Evolutionary conservation across 148 eudicot genomes (phyloP).

Genomic region (Beta vulgaris): DNA sequence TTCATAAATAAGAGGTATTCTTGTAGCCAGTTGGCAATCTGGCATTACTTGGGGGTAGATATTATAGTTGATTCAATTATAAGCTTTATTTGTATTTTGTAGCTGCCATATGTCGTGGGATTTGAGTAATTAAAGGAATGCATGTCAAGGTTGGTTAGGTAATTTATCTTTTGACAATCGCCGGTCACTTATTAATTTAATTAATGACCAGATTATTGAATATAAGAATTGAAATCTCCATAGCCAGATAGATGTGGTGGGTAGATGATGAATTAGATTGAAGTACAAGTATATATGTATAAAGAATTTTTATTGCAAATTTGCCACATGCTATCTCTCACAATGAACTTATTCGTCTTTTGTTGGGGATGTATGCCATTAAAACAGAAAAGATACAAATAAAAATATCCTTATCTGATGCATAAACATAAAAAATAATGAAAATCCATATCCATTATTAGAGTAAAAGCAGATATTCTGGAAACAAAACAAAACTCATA

Average conservation of each 20-base stretch:
- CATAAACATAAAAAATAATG: not conserved
- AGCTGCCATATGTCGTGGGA: not conserved
- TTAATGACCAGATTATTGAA: not conserved
- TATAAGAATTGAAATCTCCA: not conserved
- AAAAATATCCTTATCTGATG: conserved; percentile 5
- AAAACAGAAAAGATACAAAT: conserved; percentile 8
- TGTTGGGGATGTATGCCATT: not conserved
- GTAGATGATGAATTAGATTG: conserved; percentile 6
- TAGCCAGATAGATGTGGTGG: conserved; percentile 10
- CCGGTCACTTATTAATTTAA: not conserved
- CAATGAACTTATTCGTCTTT: not conserved
- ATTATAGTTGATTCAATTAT: conserved; percentile 3
- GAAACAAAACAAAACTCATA: not conserved
- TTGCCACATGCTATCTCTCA: conserved; percentile 11
- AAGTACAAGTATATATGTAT: not conserved
- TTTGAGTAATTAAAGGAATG: not conserved
- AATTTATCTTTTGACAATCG: not conserved
- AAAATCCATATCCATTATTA: not conserved
- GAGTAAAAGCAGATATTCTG: not conserved
- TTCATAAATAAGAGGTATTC: not conserved
- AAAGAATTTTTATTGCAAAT: conserved; percentile 10
- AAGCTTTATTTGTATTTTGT: not conserved
- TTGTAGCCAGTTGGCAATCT: conserved; percentile 5
- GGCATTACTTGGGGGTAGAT: conserved; percentile 8
- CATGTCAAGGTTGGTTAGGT: conserved; percentile 12